Evolutionary conservation across 768 basidiomycete species (phyloP), one percentile per base, ranked within the genome.

Genomic region (Sporobolomyces roseus): DNA sequence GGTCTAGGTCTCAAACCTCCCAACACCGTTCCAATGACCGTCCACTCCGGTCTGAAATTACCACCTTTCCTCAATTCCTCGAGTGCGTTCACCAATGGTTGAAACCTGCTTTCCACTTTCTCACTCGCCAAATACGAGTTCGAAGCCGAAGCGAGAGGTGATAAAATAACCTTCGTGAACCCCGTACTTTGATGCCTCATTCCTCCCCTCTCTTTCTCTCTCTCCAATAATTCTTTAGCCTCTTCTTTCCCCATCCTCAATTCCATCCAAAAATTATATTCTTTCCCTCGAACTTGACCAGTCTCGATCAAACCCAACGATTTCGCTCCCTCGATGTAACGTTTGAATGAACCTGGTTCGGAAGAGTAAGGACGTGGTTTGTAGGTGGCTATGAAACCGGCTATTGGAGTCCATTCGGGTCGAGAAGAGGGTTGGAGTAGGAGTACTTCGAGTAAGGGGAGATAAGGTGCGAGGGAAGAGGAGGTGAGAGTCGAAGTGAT

Each of bases 381-480:
- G 41, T 53, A 43, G 8, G 52, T 35, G 23, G 36, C 27, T 9
- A 49, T 19, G 50, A 51, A 51, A 14, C 30, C 27, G 50, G 36
- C 61, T 38, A 63, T 29, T 14, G 27, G 30, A 12, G 62, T 63
- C 62, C 62, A 63, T 41, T 54, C 51, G 23, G 62, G 52, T 21
- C n/a, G 25, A 25, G 49, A 50, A 27, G 49, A 33, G 32, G 4
- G 23, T 4, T 29, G 33, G 1, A 27, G 1, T 0, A 9, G 38
- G 30, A 63, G 41, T 14, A 45, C 30, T 29, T 3, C 29, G 1
- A 63, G 8, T 27, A 63, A 51, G 2, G 51, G 51, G 52, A 46
- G 17, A 52, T 41, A 53, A 10, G 10, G n/a, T n/a, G n/a, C n/a
- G n/a, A n/a, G n/a, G n/a, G n/a, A n/a, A n/a, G n/a, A 17, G 6